Evolutionary conservation across 345 rosid genomes (phyloP).

Genomic region (Pistacia vera): DNA sequence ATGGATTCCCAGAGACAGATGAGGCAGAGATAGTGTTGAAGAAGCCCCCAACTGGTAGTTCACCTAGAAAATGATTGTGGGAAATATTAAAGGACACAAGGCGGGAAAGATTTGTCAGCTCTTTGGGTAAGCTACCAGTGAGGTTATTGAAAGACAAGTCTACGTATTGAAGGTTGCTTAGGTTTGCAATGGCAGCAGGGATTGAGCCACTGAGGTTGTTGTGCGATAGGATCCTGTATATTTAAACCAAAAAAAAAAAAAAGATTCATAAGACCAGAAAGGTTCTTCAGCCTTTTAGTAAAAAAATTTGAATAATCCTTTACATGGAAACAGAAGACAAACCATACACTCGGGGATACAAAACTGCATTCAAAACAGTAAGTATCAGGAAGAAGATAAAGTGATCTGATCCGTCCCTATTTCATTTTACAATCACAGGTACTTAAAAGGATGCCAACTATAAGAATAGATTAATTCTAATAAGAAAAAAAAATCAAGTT

Average conservation of each 20-base stretch:
- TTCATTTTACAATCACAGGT: neutral
- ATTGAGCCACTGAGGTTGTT: constrained; percentile 73
- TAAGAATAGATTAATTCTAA: neutral
- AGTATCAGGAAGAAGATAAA: neutral
- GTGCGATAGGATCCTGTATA: constrained; percentile 59
- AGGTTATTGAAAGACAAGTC: constrained; percentile 77
- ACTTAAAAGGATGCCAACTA: neutral
- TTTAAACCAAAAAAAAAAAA: constrained; percentile 11
- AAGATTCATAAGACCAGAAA: neutral
- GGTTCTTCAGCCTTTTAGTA: neutral
- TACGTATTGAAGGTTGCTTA: constrained; percentile 59
- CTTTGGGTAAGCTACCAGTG: constrained; percentile 75
- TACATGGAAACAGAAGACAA: neutral
- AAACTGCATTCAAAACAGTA: neutral
- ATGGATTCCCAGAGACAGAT: constrained; percentile 74
- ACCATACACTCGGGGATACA: neutral
- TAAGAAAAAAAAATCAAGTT: neutral
- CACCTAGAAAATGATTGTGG: constrained; percentile 75
- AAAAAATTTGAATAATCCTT: neutral
- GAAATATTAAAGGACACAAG: constrained; percentile 76
- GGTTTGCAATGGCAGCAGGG: constrained; percentile 64
- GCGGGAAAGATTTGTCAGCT: constrained; percentile 69
- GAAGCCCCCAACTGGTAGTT: constrained; percentile 90
- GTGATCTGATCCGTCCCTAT: neutral
- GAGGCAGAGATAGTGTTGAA: constrained; percentile 83